These are phyloP conservation scores for Trebouxia gelatinosa DNA, from an alignment of 163 green algal species.

Conservation along the genomic window DNA sequence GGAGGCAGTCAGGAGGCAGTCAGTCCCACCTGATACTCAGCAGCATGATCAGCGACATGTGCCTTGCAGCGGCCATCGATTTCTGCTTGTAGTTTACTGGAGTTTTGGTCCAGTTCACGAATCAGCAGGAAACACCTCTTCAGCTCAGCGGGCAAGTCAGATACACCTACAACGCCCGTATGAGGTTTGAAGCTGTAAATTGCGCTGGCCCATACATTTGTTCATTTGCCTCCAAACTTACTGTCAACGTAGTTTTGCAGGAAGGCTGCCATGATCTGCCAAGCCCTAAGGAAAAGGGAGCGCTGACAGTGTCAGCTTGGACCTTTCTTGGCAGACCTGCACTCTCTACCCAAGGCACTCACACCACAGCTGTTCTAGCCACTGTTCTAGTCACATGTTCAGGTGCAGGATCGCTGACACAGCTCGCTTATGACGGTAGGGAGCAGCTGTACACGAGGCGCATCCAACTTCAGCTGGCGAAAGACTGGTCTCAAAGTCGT, in stretches of 20 bases:
- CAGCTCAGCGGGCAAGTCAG: slow-evolving; percentile 58
- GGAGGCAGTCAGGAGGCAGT: too few species aligned
- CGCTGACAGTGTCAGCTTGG: too few species aligned
- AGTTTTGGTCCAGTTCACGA: slow-evolving; percentile 57
- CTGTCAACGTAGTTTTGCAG: slow-evolving; percentile 25
- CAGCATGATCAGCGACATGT: slow-evolving; percentile 33
- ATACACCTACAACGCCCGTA: slow-evolving; percentile 24
- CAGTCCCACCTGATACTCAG: neutral
- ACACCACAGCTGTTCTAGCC: too few species aligned
- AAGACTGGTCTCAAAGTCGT: too few species aligned
- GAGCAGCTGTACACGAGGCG: too few species aligned
- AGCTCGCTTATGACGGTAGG: too few species aligned
- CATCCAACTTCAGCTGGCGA: too few species aligned
- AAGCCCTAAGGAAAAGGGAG: neutral
- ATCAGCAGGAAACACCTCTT: slow-evolving; percentile 55
- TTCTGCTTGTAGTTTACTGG: slow-evolving; percentile 42
- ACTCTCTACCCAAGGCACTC: too few species aligned
- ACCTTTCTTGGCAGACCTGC: too few species aligned
- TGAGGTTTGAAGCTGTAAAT: slow-evolving; percentile 22
- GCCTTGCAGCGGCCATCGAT: slow-evolving; percentile 46
- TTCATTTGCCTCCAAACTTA: neutral
- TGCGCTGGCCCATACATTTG: neutral
- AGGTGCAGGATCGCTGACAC: too few species aligned
- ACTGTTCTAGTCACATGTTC: too few species aligned
- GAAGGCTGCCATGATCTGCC: slow-evolving; percentile 1